These are phyloP conservation scores for Mitragyna speciosa DNA, from an alignment of 257 asterid species.

Conservation along the genomic window DNA sequence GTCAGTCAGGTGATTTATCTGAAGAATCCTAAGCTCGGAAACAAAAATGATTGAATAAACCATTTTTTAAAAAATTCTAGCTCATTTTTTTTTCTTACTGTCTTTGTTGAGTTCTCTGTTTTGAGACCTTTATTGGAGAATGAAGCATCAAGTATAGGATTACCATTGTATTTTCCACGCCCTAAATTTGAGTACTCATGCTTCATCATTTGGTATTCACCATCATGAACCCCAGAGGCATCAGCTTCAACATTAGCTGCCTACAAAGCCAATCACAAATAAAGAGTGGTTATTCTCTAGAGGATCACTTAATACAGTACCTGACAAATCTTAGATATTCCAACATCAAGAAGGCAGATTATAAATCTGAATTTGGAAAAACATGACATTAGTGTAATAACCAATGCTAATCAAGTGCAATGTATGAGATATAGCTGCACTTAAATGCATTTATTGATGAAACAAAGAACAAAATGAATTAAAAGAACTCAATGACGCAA, in stretches of 20 bases:
- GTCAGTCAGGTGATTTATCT: not conserved
- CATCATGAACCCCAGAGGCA: conserved; percentile 64
- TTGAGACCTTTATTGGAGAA: not conserved
- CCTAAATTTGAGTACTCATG: conserved; percentile 53
- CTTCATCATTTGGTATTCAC: conserved; percentile 74
- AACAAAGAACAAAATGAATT: not conserved
- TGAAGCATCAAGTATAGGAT: conserved; percentile 1
- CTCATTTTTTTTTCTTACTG: not conserved
- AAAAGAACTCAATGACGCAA: not conserved
- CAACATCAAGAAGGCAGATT: not conserved
- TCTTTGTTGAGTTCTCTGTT: not conserved
- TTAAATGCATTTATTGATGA: not conserved
- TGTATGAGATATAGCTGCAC: not conserved
- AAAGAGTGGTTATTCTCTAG: not conserved
- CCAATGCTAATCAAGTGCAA: not conserved
- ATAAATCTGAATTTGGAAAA: not conserved
- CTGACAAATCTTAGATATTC: not conserved
- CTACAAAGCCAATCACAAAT: conserved; percentile 37
- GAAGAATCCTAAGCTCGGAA: not conserved
- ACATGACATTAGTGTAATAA: not conserved
- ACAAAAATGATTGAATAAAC: not conserved
- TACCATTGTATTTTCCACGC: conserved; percentile 70
- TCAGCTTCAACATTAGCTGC: conserved; percentile 76
- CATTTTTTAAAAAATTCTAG: not conserved
- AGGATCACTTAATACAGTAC: not conserved